Base-by-base conservation (phyloP, 495 filamentous ascomycete species). In the Penicillium mononematosum region DNA sequence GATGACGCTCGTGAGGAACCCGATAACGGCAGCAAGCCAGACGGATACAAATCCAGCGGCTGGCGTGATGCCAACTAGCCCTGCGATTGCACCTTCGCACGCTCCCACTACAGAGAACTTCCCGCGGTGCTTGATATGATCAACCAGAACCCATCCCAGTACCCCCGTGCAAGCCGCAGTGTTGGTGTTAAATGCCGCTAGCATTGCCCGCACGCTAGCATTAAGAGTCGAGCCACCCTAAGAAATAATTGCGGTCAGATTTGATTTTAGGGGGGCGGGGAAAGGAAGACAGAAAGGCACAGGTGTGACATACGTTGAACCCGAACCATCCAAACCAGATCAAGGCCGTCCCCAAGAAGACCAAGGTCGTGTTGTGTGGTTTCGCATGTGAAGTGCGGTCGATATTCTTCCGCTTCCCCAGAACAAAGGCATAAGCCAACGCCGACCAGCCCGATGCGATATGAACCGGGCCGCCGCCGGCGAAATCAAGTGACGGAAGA, bases 321-420 rank as follows among this genome's bases (percentile, higher is more conserved):
- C 83, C 81, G 56, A 82, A 75, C 81, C 81, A 84, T 19, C 81
- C 81, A 48, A 82, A 81, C 82, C 82, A 85, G 50, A 85, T 81
- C 29, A 85, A 67, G 0, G 78, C 70, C 2, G 83, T 85, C 5
- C 83, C 82, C 20, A 85, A 65, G 62, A 85, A 83, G 17, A 85
- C 79, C 41, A 83, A 62, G 3, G 78, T 79, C 4, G 78, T 75
- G 58, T 83, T 85, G 62, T 85, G 81, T 17, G 81, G 75, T 58
- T 79, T 81, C 42, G 68, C 69, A 57, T 79, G 70, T 4, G 68
- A 67, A 27, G 69, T 63, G 19, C 78, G 75, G 32, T 70, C 73
- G 29, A 74, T 62, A 53, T 75, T 65, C 59, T 74, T 77, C 44
- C 81, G 75, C 63, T 84, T 82, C 1, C 80, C 81, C 0, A 84